Conservation (phyloP, 192 early-diverging fungal genomes). For the Backusella australiensis region DNA sequence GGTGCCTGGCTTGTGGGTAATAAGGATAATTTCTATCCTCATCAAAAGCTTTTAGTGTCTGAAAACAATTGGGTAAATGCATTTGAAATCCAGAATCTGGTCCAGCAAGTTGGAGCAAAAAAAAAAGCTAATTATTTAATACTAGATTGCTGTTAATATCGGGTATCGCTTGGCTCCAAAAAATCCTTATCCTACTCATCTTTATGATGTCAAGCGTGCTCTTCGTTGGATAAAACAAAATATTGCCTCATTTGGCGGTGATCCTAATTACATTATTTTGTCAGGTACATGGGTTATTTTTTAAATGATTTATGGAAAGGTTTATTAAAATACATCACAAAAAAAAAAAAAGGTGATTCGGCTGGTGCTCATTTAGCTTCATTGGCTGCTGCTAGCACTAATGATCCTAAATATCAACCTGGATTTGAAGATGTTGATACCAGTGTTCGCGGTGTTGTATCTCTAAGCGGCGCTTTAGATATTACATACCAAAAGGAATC, state of each 20-base stretch:
- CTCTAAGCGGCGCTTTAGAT: slow-evolving; percentile 26
- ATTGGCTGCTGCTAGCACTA: slow-evolving; percentile 24
- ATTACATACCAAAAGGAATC: neutral
- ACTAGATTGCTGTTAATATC: slow-evolving; percentile 60
- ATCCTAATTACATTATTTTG: slow-evolving; percentile 67
- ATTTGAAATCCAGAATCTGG: neutral
- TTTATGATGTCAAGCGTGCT: slow-evolving; percentile 68
- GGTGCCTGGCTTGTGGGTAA: slow-evolving; percentile 60
- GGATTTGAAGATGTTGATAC: slow-evolving; percentile 35
- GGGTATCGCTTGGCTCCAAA: slow-evolving; percentile 55
- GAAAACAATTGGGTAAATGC: slow-evolving; percentile 24
- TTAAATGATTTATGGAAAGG: neutral
- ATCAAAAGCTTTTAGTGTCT: slow-evolving; percentile 16
- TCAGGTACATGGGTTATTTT: slow-evolving; percentile 33
- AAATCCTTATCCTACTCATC: slow-evolving; percentile 53
- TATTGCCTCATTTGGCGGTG: slow-evolving; percentile 61
- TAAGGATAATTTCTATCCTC: slow-evolving; percentile 38
- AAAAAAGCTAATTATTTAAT: neutral
- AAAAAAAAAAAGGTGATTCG: slow-evolving; percentile 18
- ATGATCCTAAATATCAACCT: slow-evolving; percentile 30
- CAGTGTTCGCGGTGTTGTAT: slow-evolving; percentile 24
- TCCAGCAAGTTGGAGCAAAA: neutral
- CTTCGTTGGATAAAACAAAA: slow-evolving; percentile 66
- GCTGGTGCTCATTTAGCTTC: slow-evolving; percentile 30
- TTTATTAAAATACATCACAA: neutral